phyloP scores from a whole-genome alignment of 2,329 filamentous ascomycete species.

The Stagonosporopsis tanaceti region DNA sequence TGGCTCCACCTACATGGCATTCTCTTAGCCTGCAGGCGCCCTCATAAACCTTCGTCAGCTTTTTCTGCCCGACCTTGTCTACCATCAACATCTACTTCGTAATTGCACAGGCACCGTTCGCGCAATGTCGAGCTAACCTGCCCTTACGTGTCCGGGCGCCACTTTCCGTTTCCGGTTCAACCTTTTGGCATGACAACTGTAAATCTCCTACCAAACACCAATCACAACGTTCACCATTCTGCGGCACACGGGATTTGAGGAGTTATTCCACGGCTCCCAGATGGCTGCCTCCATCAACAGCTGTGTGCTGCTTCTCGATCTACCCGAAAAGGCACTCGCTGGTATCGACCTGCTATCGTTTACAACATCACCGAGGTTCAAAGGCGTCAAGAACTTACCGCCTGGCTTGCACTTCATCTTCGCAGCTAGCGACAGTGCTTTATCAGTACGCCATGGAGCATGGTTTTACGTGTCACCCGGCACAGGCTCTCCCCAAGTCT shows the following conservation, averaged over 20 bases:
- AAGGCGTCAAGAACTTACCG: conserved; percentile 67
- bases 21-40: conserved; percentile 15
- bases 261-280: conserved; percentile 43
- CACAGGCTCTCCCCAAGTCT: conserved; percentile 50
- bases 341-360: conserved; percentile 68
- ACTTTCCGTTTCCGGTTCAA: conserved; percentile 26
- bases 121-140: conserved; percentile 13
- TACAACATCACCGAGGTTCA: conserved; percentile 67
- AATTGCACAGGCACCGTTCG: background rate
- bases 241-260: conserved; percentile 45
- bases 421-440: conserved; percentile 63
- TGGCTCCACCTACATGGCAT: conserved; percentile 23
- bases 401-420: conserved; percentile 69
- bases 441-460: conserved; percentile 67
- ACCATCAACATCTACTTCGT: background rate
- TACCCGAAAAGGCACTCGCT: conserved; percentile 57
- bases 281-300: conserved; percentile 48
- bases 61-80: background rate
- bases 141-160: conserved; percentile 15
- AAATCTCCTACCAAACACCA: background rate
- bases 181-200: conserved; percentile 17
- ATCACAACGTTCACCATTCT: conserved; percentile 40
- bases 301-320: conserved; percentile 54
- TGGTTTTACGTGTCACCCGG: conserved; percentile 65
- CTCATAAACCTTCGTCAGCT: background rate